Evolutionary conservation across 1,284 basidiomycete species (phyloP).

Genomic region (Apiotrichum porosum): DNA sequence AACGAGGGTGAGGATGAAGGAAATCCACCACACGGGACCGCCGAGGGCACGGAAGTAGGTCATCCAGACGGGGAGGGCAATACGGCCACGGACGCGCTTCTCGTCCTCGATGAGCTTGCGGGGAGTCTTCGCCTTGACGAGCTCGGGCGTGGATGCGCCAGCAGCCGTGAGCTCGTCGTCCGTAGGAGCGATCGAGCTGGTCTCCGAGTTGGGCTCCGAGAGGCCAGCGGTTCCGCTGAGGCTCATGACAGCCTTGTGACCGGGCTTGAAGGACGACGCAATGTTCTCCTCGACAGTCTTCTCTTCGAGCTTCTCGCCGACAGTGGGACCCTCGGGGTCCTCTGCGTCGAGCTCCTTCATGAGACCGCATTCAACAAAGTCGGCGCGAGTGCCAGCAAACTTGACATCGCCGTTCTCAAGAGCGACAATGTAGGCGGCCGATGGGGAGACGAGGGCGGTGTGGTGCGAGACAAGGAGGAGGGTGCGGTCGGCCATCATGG

Average conservation of each 20-base stretch:
- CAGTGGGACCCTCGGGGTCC: slow-evolving; percentile 49
- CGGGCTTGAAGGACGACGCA: slow-evolving; percentile 23
- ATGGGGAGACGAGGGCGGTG: slow-evolving; percentile 42
- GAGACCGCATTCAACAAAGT: slow-evolving; percentile 63
- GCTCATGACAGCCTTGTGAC: slow-evolving; percentile 34
- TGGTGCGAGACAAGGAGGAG: slow-evolving; percentile 86
- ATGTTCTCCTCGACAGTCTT: slow-evolving; percentile 42
- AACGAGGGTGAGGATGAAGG: slow-evolving; percentile 59
- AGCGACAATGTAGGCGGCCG: slow-evolving; percentile 54
- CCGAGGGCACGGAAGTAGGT: slow-evolving; percentile 59
- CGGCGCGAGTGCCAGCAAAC: slow-evolving; percentile 64
- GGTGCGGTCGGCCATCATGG: slow-evolving; percentile 72
- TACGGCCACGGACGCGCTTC: slow-evolving; percentile 74
- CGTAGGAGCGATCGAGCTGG: slow-evolving; percentile 37
- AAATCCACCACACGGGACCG: slow-evolving; percentile 55
- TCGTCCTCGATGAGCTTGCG: slow-evolving; percentile 88
- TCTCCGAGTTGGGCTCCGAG: slow-evolving; percentile 39
- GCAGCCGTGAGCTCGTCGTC: slow-evolving; percentile 26
- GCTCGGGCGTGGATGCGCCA: slow-evolving; percentile 26
- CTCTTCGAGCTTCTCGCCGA: slow-evolving; percentile 50
- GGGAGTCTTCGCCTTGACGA: slow-evolving; percentile 56
- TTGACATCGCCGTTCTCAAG: slow-evolving; percentile 77
- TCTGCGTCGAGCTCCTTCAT: slow-evolving; percentile 63
- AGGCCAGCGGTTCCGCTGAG: slow-evolving; percentile 16
- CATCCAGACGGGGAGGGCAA: slow-evolving; percentile 71